Percentiles rank a stretch among this genome's conserved stretches.
phyloP scores from a whole-genome alignment of 305 asterid species.

The Striga hermonthica region DNA sequence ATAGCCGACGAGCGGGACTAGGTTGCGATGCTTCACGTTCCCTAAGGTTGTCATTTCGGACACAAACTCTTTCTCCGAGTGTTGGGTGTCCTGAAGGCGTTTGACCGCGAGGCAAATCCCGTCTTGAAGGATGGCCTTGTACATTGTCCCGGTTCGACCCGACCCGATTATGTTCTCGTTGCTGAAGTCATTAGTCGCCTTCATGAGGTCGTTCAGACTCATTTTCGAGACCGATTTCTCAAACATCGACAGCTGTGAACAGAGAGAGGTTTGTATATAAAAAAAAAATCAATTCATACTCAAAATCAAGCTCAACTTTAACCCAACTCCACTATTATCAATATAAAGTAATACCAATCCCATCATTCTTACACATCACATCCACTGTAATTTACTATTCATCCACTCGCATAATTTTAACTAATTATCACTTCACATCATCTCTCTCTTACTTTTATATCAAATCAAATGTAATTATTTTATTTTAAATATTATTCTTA shows the following conservation, averaged over 20 bases:
- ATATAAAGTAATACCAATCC: too few species aligned
- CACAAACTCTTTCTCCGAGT: slow-evolving; percentile 70
- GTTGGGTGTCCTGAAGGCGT: slow-evolving; percentile 72
- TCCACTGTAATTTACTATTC: background rate
- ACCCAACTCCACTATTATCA: too few species aligned
- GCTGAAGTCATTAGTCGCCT: slow-evolving; percentile 75
- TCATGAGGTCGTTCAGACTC: slow-evolving; percentile 86
- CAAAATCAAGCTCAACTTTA: too few species aligned
- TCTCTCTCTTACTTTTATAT: too few species aligned
- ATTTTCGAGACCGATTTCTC: slow-evolving; percentile 76
- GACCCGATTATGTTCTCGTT: slow-evolving; percentile 68
- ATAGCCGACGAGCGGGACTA: slow-evolving; percentile 87
- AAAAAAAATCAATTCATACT: background rate
- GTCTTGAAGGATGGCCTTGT: slow-evolving; percentile 72
- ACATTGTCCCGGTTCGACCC: slow-evolving; percentile 75
- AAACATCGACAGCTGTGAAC: slow-evolving; percentile 75
- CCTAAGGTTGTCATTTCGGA: slow-evolving; percentile 82
- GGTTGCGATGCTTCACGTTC: slow-evolving; percentile 59
- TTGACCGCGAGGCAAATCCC: slow-evolving; percentile 79
- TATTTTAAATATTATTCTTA: too few species aligned
- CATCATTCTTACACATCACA: too few species aligned
- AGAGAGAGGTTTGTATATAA: background rate
- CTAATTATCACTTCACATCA: too few species aligned
- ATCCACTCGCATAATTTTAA: background rate
- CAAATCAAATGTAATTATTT: too few species aligned